Conservation (phyloP, 495 filamentous ascomycete genomes). For the Penicillium alfredii region DNA sequence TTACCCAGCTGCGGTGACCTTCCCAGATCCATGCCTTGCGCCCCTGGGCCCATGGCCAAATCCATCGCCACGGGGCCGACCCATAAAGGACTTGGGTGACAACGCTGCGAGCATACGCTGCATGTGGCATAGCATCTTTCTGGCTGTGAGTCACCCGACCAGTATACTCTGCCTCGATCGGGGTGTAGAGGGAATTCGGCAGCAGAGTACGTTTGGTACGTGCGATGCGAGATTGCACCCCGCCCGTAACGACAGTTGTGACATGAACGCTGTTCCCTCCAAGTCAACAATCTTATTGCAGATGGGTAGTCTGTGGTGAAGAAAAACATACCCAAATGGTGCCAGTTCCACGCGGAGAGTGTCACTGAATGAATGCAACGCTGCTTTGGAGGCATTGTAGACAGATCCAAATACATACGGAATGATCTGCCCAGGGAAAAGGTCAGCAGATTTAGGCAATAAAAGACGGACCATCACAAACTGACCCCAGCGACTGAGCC, state of each 20-base stretch:
- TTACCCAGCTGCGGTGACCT: constrained; percentile 45
- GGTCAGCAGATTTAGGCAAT: not conserved
- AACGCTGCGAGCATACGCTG: constrained; percentile 51
- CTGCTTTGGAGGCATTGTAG: constrained; percentile 62
- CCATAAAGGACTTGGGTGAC: constrained; percentile 49
- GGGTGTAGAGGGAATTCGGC: constrained; percentile 45
- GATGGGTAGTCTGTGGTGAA: not conserved
- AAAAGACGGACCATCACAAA: too few species aligned
- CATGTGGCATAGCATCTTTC: constrained; percentile 45
- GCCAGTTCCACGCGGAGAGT: constrained; percentile 52
- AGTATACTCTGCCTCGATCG: constrained; percentile 47
- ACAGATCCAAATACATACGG: constrained; percentile 51
- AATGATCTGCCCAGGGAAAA: constrained; percentile 35
- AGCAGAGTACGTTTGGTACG: constrained; percentile 43
- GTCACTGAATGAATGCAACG: constrained; percentile 54
- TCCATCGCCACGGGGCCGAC: constrained; percentile 39
- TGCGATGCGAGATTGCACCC: constrained; percentile 54
- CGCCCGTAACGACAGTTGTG: constrained; percentile 54
- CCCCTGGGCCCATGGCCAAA: constrained; percentile 42
- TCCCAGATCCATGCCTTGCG: constrained; percentile 50
- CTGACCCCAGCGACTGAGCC: constrained; percentile 50
- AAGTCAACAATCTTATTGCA: too few species aligned
- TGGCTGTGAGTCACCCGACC: constrained; percentile 52
- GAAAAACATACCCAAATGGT: constrained; percentile 35
- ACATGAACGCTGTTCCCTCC: constrained; percentile 38